Percentiles rank a stretch among this genome's conserved stretches.
Evolutionary conservation across 768 basidiomycete species (phyloP).

Genomic region (Suillus hirtellus): DNA sequence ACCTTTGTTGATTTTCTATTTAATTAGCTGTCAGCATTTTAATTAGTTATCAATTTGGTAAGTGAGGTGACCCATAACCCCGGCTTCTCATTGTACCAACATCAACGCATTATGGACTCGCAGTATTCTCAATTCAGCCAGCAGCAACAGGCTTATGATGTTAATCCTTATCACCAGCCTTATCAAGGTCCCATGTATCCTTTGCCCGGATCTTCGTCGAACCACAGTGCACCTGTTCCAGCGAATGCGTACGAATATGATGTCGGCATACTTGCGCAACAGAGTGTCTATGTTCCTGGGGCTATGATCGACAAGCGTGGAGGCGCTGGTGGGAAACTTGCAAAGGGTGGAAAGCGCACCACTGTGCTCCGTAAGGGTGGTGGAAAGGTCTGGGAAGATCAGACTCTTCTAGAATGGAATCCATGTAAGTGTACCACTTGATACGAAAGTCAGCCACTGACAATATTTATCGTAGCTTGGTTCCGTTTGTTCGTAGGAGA

Average conservation of each 20-base stretch:
- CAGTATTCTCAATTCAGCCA: slow-evolving; percentile 49
- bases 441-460: slow-evolving; percentile 13
- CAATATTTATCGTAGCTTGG: slow-evolving; percentile 62
- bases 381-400: slow-evolving; percentile 98
- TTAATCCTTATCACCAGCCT: slow-evolving; percentile 81
- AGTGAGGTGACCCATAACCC: slow-evolving; percentile 2
- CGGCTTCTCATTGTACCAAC: neutral
- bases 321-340: slow-evolving; percentile 80
- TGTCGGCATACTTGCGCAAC: slow-evolving; percentile 86
- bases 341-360: slow-evolving; percentile 87
- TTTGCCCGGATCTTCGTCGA: slow-evolving; percentile 59
- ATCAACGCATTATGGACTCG: slow-evolving; percentile 28
- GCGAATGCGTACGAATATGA: slow-evolving; percentile 93
- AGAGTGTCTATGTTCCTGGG: slow-evolving; percentile 90
- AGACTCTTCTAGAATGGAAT: slow-evolving; percentile 96
- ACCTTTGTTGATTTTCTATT: slow-evolving; percentile 27
- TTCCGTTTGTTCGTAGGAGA: slow-evolving; percentile 98
- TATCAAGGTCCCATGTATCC: slow-evolving; percentile 77
- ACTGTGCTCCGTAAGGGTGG: slow-evolving; percentile 95
- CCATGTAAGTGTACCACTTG: slow-evolving; percentile 60
- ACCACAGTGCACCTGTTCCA: slow-evolving; percentile 77
- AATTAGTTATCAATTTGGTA: neutral
- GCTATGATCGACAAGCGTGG: slow-evolving; percentile 89
- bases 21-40: slow-evolving; percentile 14
- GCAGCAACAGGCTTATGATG: slow-evolving; percentile 57